Base-by-base conservation (phyloP, 352 stramenopile species). In the Phytophthora podocarpi region DNA sequence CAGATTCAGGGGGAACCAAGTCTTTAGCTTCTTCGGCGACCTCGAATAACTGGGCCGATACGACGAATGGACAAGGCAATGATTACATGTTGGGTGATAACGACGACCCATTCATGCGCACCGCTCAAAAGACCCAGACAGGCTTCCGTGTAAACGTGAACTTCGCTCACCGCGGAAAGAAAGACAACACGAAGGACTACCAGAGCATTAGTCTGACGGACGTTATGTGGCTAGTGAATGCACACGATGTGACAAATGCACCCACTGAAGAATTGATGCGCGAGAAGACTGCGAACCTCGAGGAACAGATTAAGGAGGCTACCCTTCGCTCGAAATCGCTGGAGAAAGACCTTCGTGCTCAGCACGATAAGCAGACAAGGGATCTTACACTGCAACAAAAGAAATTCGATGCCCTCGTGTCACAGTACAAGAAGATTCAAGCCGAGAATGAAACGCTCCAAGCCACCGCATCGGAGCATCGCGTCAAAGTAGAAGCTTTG, bases 111-210 rank as follows among this genome's bases (percentile, higher is more conserved):
- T 96, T 96, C 72, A 85, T 90, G 48, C 83, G 85, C 32, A 94
- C 87, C 9, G 85, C 85, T 30, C 82, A 92, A 57, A 93, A 93
- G 49, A 84, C 82, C n/a, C 86, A 96, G 49, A 91, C 83, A 10
- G 86, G 85, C 0, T 96, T 96, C 45, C 83, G 85, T 30, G 82
- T 93, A 15, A 91, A 91, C 52, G 84, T 95, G 56, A 93, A 92
- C 47, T 96, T 96, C 56, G 59, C 84, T 8, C 78, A 91, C 50
- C 83, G 85, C 10, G 78, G 82, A 50, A 85, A 79, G 23, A 96
- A 96, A 55, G 87, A 96, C 56, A 93, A 87, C 64, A 96, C 87
- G 40, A 96, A 94, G 43, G 87, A 96, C 58, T 96, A 96, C 63
- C 83, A 93, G 60, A 96, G 85, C 52, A 88, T 96, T 35, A 86